Conservation (phyloP, 441 rosid species). For the Francoa sonchifolia region DNA sequence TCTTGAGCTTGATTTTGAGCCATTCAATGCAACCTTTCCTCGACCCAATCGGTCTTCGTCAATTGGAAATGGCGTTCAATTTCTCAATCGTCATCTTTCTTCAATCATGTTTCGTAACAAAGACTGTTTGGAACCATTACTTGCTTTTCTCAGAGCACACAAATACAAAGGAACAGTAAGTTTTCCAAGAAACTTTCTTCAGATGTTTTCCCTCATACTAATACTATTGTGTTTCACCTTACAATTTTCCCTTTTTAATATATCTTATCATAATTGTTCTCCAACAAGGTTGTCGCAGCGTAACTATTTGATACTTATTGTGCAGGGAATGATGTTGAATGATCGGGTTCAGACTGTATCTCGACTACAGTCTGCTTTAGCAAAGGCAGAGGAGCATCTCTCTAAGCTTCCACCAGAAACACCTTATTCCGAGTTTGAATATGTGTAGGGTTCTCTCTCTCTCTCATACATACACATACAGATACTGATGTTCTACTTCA, state of each 20-base stretch:
- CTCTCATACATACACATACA: too few species aligned
- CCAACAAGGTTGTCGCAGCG: too few species aligned
- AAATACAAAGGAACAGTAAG: constrained; percentile 80
- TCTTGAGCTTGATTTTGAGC: constrained; percentile 97
- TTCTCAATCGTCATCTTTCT: constrained; percentile 90
- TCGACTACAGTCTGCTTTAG: constrained; percentile 50
- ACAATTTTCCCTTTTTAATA: background rate
- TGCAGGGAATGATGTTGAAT: constrained; percentile 84
- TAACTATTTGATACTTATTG: too few species aligned
- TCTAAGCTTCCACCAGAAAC: constrained; percentile 59
- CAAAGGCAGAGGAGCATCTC: constrained; percentile 80
- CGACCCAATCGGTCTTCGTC: constrained; percentile 83
- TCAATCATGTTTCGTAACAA: constrained; percentile 85
- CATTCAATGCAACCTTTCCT: constrained; percentile 76
- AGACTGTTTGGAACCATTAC: constrained; percentile 78
- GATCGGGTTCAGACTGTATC: constrained; percentile 61
- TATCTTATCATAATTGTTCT: too few species aligned
- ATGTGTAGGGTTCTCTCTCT: constrained; percentile 23
- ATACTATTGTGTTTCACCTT: too few species aligned
- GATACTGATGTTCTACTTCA: background rate
- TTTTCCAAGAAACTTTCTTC: constrained; percentile 14
- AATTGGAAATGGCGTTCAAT: constrained; percentile 93
- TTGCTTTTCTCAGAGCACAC: constrained; percentile 72
- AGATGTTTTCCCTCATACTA: too few species aligned
- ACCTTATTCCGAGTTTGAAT: constrained; percentile 64